Percentiles rank a stretch among this genome's conserved stretches.
Evolutionary conservation across 495 filamentous ascomycete species (phyloP).

Genomic region (Penicillium odoratum): DNA sequence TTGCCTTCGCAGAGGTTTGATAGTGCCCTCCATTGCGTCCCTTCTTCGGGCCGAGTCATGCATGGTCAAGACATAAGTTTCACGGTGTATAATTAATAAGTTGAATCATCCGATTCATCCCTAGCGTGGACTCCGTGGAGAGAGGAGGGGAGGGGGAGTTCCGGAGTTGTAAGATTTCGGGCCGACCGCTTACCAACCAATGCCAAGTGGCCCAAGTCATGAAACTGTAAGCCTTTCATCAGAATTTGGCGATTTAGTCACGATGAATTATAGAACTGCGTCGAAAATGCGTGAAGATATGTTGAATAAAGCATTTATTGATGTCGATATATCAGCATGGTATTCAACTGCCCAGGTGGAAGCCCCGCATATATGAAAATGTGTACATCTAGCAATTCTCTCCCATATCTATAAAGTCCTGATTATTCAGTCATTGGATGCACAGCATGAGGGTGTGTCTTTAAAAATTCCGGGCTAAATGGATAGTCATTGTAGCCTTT

Average conservation of each 20-base stretch:
- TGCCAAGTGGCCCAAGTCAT: background rate
- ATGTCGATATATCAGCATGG: too few species aligned
- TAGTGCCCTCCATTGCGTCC: background rate
- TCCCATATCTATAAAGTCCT: too few species aligned
- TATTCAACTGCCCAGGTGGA: too few species aligned
- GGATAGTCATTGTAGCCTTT: slow-evolving; percentile 62
- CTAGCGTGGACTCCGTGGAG: background rate
- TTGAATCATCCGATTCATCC: background rate
- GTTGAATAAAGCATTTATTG: too few species aligned
- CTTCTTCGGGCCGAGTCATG: background rate
- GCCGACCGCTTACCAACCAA: background rate
- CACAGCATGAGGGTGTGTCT: background rate
- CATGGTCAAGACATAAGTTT: background rate
- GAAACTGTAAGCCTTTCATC: background rate
- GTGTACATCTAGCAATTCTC: too few species aligned
- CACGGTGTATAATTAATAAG: background rate
- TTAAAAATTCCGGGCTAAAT: slow-evolving; percentile 19
- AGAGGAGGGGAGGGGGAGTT: background rate
- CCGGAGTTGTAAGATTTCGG: background rate
- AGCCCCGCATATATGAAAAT: too few species aligned
- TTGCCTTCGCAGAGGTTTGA: slow-evolving; percentile 7
- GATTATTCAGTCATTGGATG: slow-evolving; percentile 3
- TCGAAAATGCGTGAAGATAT: too few species aligned
- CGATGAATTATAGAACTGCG: too few species aligned
- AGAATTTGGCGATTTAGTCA: background rate